These are phyloP conservation scores for Polyporus arcularius DNA, from an alignment of 768 basidiomycete species.

Conservation along the genomic window DNA sequence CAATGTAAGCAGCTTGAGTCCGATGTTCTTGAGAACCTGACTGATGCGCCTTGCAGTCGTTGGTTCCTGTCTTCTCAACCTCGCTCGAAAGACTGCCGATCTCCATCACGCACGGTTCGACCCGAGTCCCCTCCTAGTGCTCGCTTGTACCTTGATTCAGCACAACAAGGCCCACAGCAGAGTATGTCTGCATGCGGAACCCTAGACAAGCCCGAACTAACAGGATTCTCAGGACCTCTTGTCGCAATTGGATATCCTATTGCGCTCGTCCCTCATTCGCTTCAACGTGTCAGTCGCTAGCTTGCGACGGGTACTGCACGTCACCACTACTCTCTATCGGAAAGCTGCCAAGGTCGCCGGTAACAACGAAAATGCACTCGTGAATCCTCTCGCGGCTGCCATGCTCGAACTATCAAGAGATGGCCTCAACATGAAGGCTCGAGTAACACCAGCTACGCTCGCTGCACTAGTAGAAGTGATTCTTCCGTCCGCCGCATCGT, in stretches of 20 bases:
- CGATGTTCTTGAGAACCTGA: background rate
- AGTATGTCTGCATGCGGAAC: conserved; percentile 36
- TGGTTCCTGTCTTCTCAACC: conserved; percentile 51
- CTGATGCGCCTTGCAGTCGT: conserved; percentile 42
- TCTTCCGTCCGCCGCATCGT: background rate
- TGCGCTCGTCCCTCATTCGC: conserved; percentile 55
- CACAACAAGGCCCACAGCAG: conserved; percentile 60
- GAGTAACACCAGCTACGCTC: conserved; percentile 19
- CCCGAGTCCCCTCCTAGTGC: conserved; percentile 54
- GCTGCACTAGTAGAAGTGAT: conserved; percentile 44
- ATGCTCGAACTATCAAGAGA: conserved; percentile 27
- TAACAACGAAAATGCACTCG: conserved; percentile 3
- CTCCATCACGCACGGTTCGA: conserved; percentile 49
- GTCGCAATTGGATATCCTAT: conserved; percentile 55
- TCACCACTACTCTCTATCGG: conserved; percentile 46
- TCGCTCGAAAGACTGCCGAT: conserved; percentile 63
- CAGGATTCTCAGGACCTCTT: conserved; percentile 53
- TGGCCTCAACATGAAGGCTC: conserved; percentile 21
- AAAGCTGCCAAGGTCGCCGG: conserved; percentile 25
- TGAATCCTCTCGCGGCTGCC: conserved; percentile 22
- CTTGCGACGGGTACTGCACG: conserved; percentile 50
- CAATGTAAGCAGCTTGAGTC: conserved; percentile 43
- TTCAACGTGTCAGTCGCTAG: conserved; percentile 45
- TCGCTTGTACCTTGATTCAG: conserved; percentile 54
- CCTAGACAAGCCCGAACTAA: background rate